Evolutionary conservation across 306 rosid genomes (phyloP), one percentile per base, ranked within the genome.

Genomic region (Senna siamea): DNA sequence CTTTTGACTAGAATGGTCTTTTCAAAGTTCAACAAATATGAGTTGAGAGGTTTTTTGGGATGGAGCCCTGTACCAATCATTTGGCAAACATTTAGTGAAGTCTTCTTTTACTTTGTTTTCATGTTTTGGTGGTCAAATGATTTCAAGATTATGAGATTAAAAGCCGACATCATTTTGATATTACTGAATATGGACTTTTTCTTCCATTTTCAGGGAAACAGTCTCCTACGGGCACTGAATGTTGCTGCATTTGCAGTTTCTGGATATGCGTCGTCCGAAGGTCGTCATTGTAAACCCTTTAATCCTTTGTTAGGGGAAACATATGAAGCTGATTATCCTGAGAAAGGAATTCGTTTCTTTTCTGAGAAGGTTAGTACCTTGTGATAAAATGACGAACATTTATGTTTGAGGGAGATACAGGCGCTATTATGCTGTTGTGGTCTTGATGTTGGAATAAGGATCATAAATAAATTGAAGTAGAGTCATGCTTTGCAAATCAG

Each of bases 171-270:
- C 58, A 15, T 50, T 74, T 63, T 41, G 69, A 43, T 51, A 68
- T 46, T 69, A 55, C 37, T 77, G 61, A 59, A 56, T 43, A 52
- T 56, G 67, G 75, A 26, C 32, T 32, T 71, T 67, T 56, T 28
- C 23, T 35, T 79, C 47, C 26, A 48, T 63, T 76, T 73, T 81
- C 89, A 94, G 99, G 99, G 97, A 63, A 88, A 92, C 83, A 87
- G 91, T 80, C 88, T 92, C 76, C 95, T 82, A 37, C 89, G 99
- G 79, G 76, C 77, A 55, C 80, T 94, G 62, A 80, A 94, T 78
- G 99, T 94, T 80, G 98, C 99, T 68, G 96, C 99, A 61, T 94
- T 94, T 84, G 99, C 99, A 2, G 92, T 92, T 76, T 94, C 99
- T 51, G 99, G 96, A 54, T 94, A 94, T 83, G 99, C 99, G 23